Evolutionary conservation across 768 basidiomycete genomes (phyloP).

Genomic region (Termitomyces sp.): DNA sequence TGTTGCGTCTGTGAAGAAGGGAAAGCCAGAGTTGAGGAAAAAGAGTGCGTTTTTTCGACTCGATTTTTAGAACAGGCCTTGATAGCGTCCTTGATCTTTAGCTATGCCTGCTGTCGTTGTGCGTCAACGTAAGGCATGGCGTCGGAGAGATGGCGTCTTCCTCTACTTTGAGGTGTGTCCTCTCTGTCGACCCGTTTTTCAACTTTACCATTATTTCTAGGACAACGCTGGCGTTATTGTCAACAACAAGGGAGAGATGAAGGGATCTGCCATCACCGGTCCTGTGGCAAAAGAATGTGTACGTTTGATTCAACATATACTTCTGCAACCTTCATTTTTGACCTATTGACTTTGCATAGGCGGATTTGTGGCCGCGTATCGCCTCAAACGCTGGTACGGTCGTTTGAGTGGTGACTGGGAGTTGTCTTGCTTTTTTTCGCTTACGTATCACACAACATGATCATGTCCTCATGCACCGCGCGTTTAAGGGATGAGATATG

Average conservation of each 20-base stretch:
- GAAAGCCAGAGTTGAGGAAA: slow-evolving; percentile 99
- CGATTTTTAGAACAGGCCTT: slow-evolving; percentile 2
- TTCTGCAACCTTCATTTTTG: not conserved
- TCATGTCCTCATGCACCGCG: slow-evolving; percentile 7
- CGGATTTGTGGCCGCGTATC: slow-evolving; percentile 99
- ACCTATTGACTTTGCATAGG: slow-evolving; percentile 37
- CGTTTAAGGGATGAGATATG: not conserved
- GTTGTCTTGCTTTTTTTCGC: slow-evolving; percentile 10
- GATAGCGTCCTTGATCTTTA: slow-evolving; percentile 25
- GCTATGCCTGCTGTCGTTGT: slow-evolving; percentile 97
- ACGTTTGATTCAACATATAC: slow-evolving; percentile 26
- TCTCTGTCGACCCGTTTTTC: not conserved
- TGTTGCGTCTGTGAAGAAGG: slow-evolving; percentile 98
- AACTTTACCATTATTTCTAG: slow-evolving; percentile 25
- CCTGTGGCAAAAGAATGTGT: slow-evolving; percentile 99
- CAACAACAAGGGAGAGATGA: slow-evolving; percentile 99
- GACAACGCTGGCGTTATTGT: slow-evolving; percentile 97
- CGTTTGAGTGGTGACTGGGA: slow-evolving; percentile 51
- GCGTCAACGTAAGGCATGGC: slow-evolving; percentile 98
- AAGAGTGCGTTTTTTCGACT: slow-evolving; percentile 68
- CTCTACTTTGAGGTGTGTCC: slow-evolving; percentile 87
- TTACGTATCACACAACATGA: slow-evolving; percentile 15
- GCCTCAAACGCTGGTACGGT: slow-evolving; percentile 98
- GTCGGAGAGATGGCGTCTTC: slow-evolving; percentile 96
- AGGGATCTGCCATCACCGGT: slow-evolving; percentile 94